A percentile compares a stretch with the other conserved stretches of the same genome.
These are phyloP conservation scores for Mycena citricolor DNA, from an alignment of 1,284 basidiomycete genomes.

Conservation along the genomic window DNA sequence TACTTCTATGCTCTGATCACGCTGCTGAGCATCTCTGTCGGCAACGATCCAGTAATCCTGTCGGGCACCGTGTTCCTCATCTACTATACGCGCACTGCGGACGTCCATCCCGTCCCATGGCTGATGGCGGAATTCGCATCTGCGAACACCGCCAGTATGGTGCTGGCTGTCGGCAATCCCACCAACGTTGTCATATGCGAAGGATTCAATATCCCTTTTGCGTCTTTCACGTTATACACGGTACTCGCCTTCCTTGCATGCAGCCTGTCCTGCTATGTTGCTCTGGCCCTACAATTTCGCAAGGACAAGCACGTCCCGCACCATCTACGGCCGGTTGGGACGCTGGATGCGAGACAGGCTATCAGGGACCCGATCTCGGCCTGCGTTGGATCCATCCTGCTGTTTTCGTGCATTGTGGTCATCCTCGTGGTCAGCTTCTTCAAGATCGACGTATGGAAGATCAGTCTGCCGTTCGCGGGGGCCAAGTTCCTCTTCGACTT, in stretches of 20 bases:
- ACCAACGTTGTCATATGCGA: constrained; percentile 46
- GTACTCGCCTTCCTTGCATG: constrained; percentile 70
- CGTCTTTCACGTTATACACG: constrained; percentile 70
- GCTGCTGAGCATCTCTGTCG: constrained; percentile 75
- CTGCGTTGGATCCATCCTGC: constrained; percentile 48
- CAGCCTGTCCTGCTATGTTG: constrained; percentile 51
- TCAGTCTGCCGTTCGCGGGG: constrained; percentile 85
- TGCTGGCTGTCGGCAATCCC: constrained; percentile 57
- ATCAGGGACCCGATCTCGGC: constrained; percentile 53
- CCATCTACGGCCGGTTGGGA: constrained; percentile 38
- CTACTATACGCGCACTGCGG: constrained; percentile 78
- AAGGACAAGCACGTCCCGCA: constrained; percentile 51
- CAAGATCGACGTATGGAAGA: constrained; percentile 72
- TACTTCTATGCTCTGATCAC: constrained; percentile 84
- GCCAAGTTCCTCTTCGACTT: constrained; percentile 72
- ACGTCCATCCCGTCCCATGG: constrained; percentile 48
- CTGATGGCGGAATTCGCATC: constrained; percentile 59
- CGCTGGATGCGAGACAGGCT: constrained; percentile 45
- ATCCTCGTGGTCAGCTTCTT: constrained; percentile 59
- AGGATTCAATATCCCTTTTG: constrained; percentile 55
- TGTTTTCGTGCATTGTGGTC: constrained; percentile 49
- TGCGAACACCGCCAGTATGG: constrained; percentile 81
- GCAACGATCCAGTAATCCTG: constrained; percentile 89
- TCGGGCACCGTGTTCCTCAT: constrained; percentile 85
- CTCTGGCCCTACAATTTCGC: constrained; percentile 57